Evolutionary conservation across 2,329 filamentous ascomycete genomes (phyloP), one percentile per base, ranked within the genome.

Genomic region (Cordyceps cateniannulata): DNA sequence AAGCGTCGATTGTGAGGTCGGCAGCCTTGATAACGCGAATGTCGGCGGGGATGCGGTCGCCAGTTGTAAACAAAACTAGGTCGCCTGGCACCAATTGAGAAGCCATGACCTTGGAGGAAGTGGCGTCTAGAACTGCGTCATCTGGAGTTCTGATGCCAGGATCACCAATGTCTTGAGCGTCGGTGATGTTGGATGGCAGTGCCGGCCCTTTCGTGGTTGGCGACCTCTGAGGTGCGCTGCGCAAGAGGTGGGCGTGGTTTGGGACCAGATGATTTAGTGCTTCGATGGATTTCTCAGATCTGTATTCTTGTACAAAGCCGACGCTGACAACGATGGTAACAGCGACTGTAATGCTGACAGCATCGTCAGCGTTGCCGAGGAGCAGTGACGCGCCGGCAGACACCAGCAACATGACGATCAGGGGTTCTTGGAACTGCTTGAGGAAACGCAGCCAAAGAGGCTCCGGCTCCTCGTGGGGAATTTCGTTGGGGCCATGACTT

Each of bases 251-350:
- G 32, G 96, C 95, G 72, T 93, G 91, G 72, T 98, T 96, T 29
- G 95, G 96, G 0, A 99, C 93, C 27, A 99, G 79, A 68, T 95
- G 91, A 70, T 90, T 97, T 66, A 99, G 79, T 22, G 95, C 95
- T 74, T 99, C 95, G 66, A 99, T 86, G 3, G 93, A 98, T 75
- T 99, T 96, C 72, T 99, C 95, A 8, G 95, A 98, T 62, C 95
- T 84, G 73, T 99, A 99, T 75, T 99, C 95, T 72, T 99, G 95
- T 57, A 98, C 86, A 68, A 99, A 99, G 2, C 93, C 95, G 47
- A 99, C 95, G 0, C 89, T 89, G 25, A 99, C 93, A 6, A 99
- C 95, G 67, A 99, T 99, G 27, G 93, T 96, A 24, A 99, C 95
- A 2, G 95, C 95, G 35, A 96, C 87, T 0, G 93, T 90, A 70